Evolutionary conservation across 371 early-diverging fungal species (phyloP).

Genomic region (Coemansia sp.): DNA sequence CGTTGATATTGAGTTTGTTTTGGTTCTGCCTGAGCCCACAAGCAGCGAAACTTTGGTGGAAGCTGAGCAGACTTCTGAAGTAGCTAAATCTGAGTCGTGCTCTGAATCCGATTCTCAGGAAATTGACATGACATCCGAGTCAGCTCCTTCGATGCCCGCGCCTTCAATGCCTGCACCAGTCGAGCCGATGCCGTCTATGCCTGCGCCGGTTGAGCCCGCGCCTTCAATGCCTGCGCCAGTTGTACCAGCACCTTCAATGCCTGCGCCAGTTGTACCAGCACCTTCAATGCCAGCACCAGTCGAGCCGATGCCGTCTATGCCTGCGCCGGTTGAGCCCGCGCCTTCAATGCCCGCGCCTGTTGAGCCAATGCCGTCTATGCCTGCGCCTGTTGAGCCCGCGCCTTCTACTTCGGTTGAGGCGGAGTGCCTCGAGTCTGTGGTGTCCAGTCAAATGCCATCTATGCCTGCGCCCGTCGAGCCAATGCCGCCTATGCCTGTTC

Average conservation of each 20-base stretch:
- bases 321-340: not conserved
- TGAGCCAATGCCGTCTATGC: slow-evolving; percentile 7
- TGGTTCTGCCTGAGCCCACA: slow-evolving; percentile 6
- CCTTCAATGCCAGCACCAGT: too few species aligned
- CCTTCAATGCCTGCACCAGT: slow-evolving; percentile 7
- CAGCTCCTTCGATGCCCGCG: slow-evolving; percentile 2
- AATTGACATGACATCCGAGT: not conserved
- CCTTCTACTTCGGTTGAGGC: slow-evolving; percentile 1
- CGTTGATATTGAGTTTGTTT: slow-evolving; percentile 22
- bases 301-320: not conserved
- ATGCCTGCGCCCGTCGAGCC: not conserved
- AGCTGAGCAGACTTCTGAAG: slow-evolving; percentile 1
- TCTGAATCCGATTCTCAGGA: not conserved
- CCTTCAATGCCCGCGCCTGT: not conserved
- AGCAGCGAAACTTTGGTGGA: slow-evolving; percentile 2
- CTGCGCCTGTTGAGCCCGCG: not conserved
- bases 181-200: too few species aligned
- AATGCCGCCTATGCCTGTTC: slow-evolving; percentile 6
- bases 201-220: not conserved
- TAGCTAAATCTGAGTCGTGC: slow-evolving; percentile 5
- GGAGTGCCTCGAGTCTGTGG: not conserved
- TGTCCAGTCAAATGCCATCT: not conserved
- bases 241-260: not conserved
- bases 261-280: not conserved
- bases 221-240: slow-evolving; percentile 9